These are phyloP conservation scores for Globisporangium paddicum DNA, from an alignment of 352 stramenopile species.

Conservation along the genomic window DNA sequence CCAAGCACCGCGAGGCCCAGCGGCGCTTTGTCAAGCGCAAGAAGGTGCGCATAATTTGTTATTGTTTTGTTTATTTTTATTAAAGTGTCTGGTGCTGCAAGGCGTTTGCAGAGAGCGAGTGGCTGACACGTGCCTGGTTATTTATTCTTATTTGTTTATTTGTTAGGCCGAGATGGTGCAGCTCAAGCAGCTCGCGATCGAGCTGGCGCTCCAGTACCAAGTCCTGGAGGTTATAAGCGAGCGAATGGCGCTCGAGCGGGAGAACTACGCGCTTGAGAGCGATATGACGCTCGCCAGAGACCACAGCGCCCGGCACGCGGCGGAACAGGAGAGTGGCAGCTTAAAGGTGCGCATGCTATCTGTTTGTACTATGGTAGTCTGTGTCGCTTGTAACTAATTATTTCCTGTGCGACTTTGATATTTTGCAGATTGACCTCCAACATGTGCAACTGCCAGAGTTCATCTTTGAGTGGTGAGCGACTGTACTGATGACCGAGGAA, in stretches of 20 bases:
- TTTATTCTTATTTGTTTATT: background rate
- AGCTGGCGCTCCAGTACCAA: slow-evolving; percentile 19
- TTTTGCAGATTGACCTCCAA: background rate
- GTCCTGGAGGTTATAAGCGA: slow-evolving; percentile 11
- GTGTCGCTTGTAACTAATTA: background rate
- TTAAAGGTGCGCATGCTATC: background rate
- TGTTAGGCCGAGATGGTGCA: slow-evolving; percentile 19
- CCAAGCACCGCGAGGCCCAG: slow-evolving; percentile 50
- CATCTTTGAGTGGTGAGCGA: slow-evolving; percentile 13
- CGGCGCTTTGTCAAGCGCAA: slow-evolving; percentile 46
- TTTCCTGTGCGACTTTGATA: background rate
- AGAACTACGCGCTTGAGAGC: slow-evolving; percentile 8
- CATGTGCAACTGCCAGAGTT: slow-evolving; percentile 10
- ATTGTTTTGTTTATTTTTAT: too few species aligned
- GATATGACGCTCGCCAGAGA: slow-evolving; percentile 8
- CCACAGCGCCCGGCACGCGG: background rate
- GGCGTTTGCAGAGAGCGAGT: background rate
- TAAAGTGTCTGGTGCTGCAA: too few species aligned
- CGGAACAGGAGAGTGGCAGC: background rate
- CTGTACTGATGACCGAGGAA: too few species aligned
- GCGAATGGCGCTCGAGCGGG: slow-evolving; percentile 1
- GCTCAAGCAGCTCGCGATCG: slow-evolving; percentile 18
- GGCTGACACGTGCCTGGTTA: background rate
- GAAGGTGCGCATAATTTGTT: slow-evolving; percentile 21
- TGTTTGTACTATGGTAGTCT: background rate